Conservation (phyloP, 108 stramenopile genomes). For the Skeletonema tropicum region DNA sequence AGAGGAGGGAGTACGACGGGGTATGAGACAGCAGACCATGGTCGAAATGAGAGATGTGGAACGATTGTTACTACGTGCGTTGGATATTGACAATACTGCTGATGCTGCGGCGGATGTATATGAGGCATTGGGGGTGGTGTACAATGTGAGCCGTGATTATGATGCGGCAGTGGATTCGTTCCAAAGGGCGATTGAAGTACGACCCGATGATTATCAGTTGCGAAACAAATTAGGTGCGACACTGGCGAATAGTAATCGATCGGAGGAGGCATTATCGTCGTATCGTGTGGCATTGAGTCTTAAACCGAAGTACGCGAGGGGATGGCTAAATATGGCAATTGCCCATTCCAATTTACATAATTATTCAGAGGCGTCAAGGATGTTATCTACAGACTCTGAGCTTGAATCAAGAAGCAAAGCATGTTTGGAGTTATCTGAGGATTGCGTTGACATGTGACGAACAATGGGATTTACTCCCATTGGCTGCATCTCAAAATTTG, state of each 20-base stretch:
- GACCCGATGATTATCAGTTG: slow-evolving; percentile 85
- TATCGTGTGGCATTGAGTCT: slow-evolving; percentile 82
- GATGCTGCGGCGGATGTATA: slow-evolving; percentile 79
- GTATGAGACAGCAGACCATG: slow-evolving; percentile 21
- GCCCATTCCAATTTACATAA: slow-evolving; percentile 88
- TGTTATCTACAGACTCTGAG: slow-evolving; percentile 93
- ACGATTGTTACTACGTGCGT: slow-evolving; percentile 75
- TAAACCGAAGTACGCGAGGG: slow-evolving; percentile 93
- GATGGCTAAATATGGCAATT: slow-evolving; percentile 97
- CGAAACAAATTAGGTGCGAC: slow-evolving; percentile 97
- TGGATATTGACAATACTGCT: slow-evolving; percentile 62
- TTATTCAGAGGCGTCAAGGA: slow-evolving; percentile 87
- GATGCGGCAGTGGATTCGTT: slow-evolving; percentile 83
- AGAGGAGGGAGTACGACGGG: slow-evolving; percentile 15
- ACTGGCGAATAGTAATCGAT: slow-evolving; percentile 90
- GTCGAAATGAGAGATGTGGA: slow-evolving; percentile 80
- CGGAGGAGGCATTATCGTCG: slow-evolving; percentile 84
- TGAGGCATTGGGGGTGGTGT: slow-evolving; percentile 92
- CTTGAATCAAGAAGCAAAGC: slow-evolving; percentile 88
- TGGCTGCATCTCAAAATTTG: slow-evolving; percentile 78
- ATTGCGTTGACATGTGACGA: slow-evolving; percentile 91
- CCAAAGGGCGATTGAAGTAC: slow-evolving; percentile 64
- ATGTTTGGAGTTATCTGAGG: slow-evolving; percentile 96
- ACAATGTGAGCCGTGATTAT: slow-evolving; percentile 91
- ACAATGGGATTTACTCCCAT: slow-evolving; percentile 89